Base-by-base conservation (phyloP, 2,329 filamentous ascomycete species). In the Phoma sp. region DNA sequence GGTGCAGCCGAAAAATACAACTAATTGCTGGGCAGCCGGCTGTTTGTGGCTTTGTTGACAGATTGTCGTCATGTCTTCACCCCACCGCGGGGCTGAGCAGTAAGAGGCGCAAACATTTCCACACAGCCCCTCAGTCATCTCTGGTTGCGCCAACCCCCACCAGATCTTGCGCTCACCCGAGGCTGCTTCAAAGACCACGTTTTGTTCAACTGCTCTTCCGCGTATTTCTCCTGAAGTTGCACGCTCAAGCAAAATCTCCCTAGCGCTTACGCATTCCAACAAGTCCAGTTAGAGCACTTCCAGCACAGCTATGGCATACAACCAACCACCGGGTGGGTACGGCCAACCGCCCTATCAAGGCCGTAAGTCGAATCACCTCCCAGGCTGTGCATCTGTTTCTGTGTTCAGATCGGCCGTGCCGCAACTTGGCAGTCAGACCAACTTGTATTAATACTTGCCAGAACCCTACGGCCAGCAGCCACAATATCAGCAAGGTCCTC, bases 311-410 rank as follows among this genome's bases (percentile, higher is more conserved):
- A 55, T 55, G 52, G 52, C 52, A 17, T 65, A 72, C 58, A 60
- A 68, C 43, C 67, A 71, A 40, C 69, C 63, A 44, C 64, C 57
- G 13, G 66, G 64, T 19, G 69, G 68, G 32, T 72, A 69, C 45
- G 64, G 64, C 32, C 68, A 68, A 36, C 46, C 46, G 24, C 68
- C 67, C 40, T 63, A 67, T 49, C 67, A 66, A 51, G 64, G 67
- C 51, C 64, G 71, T 74, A 67, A 67, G 71, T 72, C 48, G 37
- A 22, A 24, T 56, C 38, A 8, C 25, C 33, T 41, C 60, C 61
- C 61, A 63, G 47, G 47, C 47, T 55, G 47, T 51, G 46, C 46
- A 55, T 29, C 35, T 37, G 17, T 41, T 25, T 32, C 27, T 36
- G 31, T 33, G 10, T n/a, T 46, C 15, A 43, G 31, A 43, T 41